Conservation (phyloP, 1,284 basidiomycete species). For the Porogramme epimiltina region DNA sequence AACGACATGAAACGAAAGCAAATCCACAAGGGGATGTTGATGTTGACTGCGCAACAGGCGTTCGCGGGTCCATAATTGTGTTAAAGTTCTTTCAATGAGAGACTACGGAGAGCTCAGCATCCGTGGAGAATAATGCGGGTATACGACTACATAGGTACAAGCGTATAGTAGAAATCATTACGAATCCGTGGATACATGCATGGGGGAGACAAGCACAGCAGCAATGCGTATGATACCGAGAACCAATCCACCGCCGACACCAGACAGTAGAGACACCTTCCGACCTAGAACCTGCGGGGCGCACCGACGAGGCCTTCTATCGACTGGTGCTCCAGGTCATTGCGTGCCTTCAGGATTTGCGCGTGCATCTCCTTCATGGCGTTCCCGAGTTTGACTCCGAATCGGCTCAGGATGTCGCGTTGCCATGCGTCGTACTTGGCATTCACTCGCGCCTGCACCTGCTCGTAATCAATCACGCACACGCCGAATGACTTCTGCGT, state of each 20-base stretch:
- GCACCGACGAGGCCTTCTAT: conserved; percentile 64
- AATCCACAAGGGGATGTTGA: too few relatives aligned
- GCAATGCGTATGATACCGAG: conserved; percentile 8
- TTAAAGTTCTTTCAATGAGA: too few relatives aligned
- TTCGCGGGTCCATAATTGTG: too few relatives aligned
- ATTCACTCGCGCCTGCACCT: conserved; percentile 96
- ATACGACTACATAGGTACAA: conserved; percentile 25
- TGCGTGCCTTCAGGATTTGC: conserved; percentile 87
- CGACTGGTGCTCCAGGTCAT: conserved; percentile 91
- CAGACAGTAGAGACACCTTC: not conserved
- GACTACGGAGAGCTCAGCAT: too few relatives aligned
- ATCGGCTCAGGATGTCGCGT: conserved; percentile 88
- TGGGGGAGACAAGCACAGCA: conserved; percentile 20
- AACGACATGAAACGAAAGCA: too few relatives aligned
- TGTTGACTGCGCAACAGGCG: too few relatives aligned
- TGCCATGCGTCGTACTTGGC: conserved; percentile 99
- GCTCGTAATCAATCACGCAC: conserved; percentile 95
- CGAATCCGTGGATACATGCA: conserved; percentile 22
- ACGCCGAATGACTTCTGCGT: conserved; percentile 91
- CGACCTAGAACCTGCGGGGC: conserved; percentile 33
- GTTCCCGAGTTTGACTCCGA: conserved; percentile 89
- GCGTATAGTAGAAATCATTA: conserved; percentile 20
- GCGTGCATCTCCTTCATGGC: conserved; percentile 98
- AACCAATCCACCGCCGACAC: not conserved
- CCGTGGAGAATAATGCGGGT: conserved; percentile 19